phyloP scores from a whole-genome alignment of 2,329 filamentous ascomycete genomes.

The Xylariaceae sp. region DNA sequence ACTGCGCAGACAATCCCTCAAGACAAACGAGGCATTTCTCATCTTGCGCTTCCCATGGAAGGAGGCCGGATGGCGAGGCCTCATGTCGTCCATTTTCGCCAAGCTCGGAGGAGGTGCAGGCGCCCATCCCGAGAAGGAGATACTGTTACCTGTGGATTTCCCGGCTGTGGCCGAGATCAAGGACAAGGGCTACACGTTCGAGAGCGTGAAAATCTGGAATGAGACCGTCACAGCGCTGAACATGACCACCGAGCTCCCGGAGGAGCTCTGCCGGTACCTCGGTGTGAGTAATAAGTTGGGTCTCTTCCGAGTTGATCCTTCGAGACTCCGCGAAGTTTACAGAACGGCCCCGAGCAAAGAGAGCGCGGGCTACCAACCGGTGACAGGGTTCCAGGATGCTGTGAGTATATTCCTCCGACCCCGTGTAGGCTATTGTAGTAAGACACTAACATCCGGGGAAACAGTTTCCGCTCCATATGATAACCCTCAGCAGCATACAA shows the following conservation, averaged over 20 bases:
- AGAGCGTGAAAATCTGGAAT: constrained; percentile 63
- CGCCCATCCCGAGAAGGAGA: constrained; percentile 56
- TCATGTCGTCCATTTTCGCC: constrained; percentile 42
- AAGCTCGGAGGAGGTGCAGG: constrained; percentile 48
- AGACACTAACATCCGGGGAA: neutral
- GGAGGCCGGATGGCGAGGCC: constrained; percentile 45
- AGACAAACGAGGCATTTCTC: constrained; percentile 55
- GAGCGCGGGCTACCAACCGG: constrained; percentile 59
- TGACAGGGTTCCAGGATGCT: constrained; percentile 66
- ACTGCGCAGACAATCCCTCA: constrained; percentile 48
- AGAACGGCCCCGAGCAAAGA: constrained; percentile 56
- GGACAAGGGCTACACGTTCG: constrained; percentile 54
- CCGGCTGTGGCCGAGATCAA: constrained; percentile 56
- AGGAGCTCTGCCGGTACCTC: constrained; percentile 61
- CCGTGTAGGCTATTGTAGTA: neutral
- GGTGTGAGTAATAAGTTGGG: constrained; percentile 63
- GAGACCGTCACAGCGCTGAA: constrained; percentile 54
- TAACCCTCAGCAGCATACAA: constrained; percentile 62
- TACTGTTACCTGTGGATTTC: constrained; percentile 62
- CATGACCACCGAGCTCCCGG: constrained; percentile 54
- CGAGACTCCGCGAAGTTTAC: constrained; percentile 53
- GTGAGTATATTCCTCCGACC: constrained; percentile 43
- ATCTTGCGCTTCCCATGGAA: constrained; percentile 64
- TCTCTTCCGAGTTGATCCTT: constrained; percentile 64
- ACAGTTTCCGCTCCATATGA: constrained; percentile 65